A percentile compares a stretch with the other conserved stretches of the same genome.
phyloP scores from a whole-genome alignment of 257 asterid genomes.

The Lavandula angustifolia region DNA sequence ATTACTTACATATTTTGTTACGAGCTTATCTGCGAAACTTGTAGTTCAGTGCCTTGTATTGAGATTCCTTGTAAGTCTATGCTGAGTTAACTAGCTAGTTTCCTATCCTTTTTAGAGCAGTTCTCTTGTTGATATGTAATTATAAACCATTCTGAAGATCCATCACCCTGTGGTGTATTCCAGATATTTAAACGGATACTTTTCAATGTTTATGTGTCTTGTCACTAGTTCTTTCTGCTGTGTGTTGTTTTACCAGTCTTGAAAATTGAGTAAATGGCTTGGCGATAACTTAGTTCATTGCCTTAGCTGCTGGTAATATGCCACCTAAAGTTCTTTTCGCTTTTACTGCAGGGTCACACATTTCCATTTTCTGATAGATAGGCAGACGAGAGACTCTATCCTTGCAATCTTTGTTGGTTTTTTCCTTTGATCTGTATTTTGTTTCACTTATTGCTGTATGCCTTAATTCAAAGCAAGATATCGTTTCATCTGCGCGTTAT shows the following conservation, averaged over 20 bases:
- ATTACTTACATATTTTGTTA: background rate
- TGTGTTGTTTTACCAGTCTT: background rate
- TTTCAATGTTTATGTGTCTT: background rate
- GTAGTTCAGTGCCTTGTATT: background rate
- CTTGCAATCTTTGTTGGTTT: background rate
- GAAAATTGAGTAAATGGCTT: background rate
- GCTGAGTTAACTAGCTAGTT: conserved; percentile 8
- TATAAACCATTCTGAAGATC: background rate
- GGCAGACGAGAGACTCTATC: conserved; percentile 19
- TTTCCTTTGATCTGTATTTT: background rate
- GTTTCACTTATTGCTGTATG: background rate
- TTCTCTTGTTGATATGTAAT: conserved; percentile 14
- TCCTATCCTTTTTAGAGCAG: background rate
- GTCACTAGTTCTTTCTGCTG: background rate
- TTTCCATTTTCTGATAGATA: conserved; percentile 29
- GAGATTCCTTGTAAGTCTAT: background rate
- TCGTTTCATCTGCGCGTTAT: conserved; percentile 8
- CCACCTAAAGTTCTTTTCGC: background rate
- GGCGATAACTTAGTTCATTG: background rate
- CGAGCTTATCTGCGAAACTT: background rate
- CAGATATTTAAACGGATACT: background rate
- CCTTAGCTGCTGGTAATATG: background rate
- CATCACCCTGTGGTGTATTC: background rate
- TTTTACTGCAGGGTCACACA: conserved; percentile 13
- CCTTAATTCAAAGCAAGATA: background rate